phyloP scores from a whole-genome alignment of 2,329 filamentous ascomycete species.

The Penicillium sp. region DNA sequence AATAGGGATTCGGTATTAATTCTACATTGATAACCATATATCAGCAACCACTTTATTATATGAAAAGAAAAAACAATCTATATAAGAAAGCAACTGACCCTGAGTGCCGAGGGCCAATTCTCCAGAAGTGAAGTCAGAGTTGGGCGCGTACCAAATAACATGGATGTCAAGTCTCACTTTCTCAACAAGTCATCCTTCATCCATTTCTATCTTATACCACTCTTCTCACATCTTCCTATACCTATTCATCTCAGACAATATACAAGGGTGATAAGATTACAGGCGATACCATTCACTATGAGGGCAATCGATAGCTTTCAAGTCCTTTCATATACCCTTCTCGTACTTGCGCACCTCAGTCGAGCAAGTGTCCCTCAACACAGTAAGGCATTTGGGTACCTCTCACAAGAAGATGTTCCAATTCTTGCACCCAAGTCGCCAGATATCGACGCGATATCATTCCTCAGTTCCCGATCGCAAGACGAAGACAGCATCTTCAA shows the following conservation, averaged over 20 bases:
- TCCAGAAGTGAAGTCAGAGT: too few species aligned
- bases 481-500: slow-evolving; percentile 39
- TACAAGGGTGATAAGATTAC: neutral
- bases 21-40: too few species aligned
- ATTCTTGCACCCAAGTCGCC: neutral
- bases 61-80: too few species aligned
- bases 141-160: too few species aligned
- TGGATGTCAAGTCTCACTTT: too few species aligned
- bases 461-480: slow-evolving; percentile 23
- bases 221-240: neutral
- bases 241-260: neutral
- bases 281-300: neutral
- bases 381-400: neutral
- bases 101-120: too few species aligned
- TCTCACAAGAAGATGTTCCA: neutral
- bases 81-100: too few species aligned
- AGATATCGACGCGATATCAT: slow-evolving; percentile 28
- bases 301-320: neutral
- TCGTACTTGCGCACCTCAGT: neutral
- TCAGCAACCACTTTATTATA: too few species aligned
- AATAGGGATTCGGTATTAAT: too few species aligned
- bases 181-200: too few species aligned
- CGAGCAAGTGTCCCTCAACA: neutral
- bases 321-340: neutral
- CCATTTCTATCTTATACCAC: too few species aligned